Percentiles rank a stretch among this genome's conserved stretches.
phyloP scores from a whole-genome alignment of 257 asterid species.

The Leonotis leonurus region DNA sequence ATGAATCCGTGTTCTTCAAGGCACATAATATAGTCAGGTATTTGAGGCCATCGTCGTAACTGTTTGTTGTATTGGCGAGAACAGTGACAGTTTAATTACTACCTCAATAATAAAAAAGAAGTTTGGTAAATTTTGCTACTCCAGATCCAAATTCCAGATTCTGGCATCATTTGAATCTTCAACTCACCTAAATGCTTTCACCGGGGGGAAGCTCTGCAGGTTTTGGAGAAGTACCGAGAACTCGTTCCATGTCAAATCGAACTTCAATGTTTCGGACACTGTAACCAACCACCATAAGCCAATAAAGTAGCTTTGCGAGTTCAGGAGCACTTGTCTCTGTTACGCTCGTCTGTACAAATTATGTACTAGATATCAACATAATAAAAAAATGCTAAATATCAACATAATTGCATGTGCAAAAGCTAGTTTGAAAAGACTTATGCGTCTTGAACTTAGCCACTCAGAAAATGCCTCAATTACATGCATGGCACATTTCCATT shows the following conservation, averaged over 20 bases:
- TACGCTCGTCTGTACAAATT: constrained; percentile 56
- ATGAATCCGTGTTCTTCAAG: constrained; percentile 5
- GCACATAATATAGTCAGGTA: not conserved
- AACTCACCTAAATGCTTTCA: constrained; percentile 49
- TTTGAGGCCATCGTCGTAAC: not conserved
- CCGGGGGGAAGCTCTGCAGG: constrained; percentile 95
- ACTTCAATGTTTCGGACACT: constrained; percentile 92
- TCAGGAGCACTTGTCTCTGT: constrained; percentile 91
- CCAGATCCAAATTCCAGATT: constrained; percentile 10
- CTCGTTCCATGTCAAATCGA: constrained; percentile 94
- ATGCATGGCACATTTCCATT: too few species aligned
- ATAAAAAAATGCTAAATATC: too few species aligned
- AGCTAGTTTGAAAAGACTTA: too few species aligned
- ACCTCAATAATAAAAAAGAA: constrained; percentile 10
- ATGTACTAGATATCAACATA: constrained; percentile 1
- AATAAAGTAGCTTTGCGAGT: constrained; percentile 86
- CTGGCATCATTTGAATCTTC: too few species aligned
- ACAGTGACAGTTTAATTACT: constrained; percentile 10
- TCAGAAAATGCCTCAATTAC: not conserved
- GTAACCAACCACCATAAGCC: constrained; percentile 99
- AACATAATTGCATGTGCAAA: not conserved
- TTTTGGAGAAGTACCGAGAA: constrained; percentile 71
- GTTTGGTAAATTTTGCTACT: constrained; percentile 10
- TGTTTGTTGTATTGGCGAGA: not conserved
- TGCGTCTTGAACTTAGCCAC: constrained; percentile 5